Base-by-base conservation (phyloP, 257 asterid species). In the Thymus mandschuricus region DNA sequence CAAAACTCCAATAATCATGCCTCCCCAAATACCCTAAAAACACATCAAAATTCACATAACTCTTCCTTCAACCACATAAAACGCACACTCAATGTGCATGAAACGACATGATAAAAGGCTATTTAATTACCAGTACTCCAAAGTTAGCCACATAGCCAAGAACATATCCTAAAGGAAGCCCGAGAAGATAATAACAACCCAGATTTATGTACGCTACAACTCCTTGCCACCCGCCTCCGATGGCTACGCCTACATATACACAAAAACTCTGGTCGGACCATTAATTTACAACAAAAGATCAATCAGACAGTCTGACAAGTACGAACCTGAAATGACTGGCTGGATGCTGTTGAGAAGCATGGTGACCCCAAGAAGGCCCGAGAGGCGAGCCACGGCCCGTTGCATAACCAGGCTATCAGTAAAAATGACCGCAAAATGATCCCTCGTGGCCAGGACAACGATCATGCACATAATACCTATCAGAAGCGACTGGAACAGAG, bases 151-250 rank as follows among this genome's bases (percentile, higher is more conserved):
- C 75, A 48, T 86, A 86, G 34, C 95, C 96, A 62, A 89, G 95
- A 65, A 69, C 8, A 45, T 70, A 87, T 28, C 96, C 95, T 4
- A 89, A 63, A 48, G 95, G 95, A 15, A 89, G 83, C 44, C 96
- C 96, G 38, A 89, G 80, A 6, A 83, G 46, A 70, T 89, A 89
- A 75, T 84, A 89, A 61, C 87, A 80, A 31, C 73, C 96, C 87
- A 89, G 72, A 81, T 89, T 89, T 40, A 89, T 87, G 61, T 84
- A 87, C 21, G 96, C 96, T 60, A 88, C 92, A 34, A 86, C 55
- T 54, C 89, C 83, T 81, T 87, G 96, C 96, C 96, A 89, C 44
- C 97, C 96, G 46, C 95, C 95, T 76, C 95, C 96, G 3, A 90
- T 80, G 0, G 97, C 97, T 35, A 88, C 95, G 40, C 97, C 95